Conservation (phyloP, 768 basidiomycete genomes). For the Psilocybe subaeruginosa region DNA sequence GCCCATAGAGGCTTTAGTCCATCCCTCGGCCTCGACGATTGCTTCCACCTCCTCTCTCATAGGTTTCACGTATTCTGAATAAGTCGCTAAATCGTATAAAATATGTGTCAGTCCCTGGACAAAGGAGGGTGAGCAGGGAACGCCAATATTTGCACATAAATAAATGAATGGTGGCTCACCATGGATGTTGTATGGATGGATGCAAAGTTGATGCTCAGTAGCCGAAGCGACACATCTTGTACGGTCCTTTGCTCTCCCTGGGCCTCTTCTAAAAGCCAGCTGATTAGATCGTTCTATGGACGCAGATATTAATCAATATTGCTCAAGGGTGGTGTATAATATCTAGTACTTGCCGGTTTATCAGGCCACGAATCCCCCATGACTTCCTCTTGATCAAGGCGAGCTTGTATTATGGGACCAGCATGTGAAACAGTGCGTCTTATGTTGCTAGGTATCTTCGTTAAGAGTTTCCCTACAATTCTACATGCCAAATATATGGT, state of each 20-base stretch:
- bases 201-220: slow-evolving; percentile 28
- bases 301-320: neutral
- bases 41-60: slow-evolving; percentile 46
- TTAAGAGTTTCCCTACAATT: slow-evolving; percentile 16
- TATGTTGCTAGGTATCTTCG: slow-evolving; percentile 13
- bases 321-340: neutral
- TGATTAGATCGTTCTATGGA: slow-evolving; percentile 22
- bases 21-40: slow-evolving; percentile 38
- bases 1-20: slow-evolving; percentile 33
- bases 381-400: slow-evolving; percentile 11
- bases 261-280: slow-evolving; percentile 29
- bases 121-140: too few species aligned
- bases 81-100: slow-evolving; percentile 36
- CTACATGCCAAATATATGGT: slow-evolving; percentile 3
- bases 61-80: slow-evolving; percentile 33
- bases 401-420: slow-evolving; percentile 18
- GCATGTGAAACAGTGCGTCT: slow-evolving; percentile 10
- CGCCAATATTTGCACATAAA: too few species aligned
- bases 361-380: slow-evolving; percentile 7
- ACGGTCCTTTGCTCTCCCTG: slow-evolving; percentile 19
- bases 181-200: slow-evolving; percentile 28
- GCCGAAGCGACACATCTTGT: slow-evolving; percentile 19
- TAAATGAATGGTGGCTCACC: slow-evolving; percentile 11
- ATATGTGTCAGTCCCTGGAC: slow-evolving; percentile 33
- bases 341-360: slow-evolving; percentile 4